phyloP scores from a whole-genome alignment of 306 rosid species.

The Luffa acutangula region DNA sequence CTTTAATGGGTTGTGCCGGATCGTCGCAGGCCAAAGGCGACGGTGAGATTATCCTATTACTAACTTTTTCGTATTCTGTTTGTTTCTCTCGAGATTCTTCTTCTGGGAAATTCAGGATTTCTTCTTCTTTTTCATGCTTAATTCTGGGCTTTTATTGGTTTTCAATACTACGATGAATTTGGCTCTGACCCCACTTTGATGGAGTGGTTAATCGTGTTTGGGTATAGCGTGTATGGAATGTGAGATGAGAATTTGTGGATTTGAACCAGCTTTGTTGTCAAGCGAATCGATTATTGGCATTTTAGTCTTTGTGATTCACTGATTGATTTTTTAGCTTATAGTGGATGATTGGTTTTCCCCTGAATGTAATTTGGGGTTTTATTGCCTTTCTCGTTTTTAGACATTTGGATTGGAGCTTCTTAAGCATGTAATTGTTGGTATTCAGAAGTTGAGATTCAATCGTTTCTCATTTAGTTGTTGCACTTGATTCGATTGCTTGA shows the following conservation, averaged over 20 bases:
- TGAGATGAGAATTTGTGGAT: background rate
- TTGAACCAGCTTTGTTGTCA: background rate
- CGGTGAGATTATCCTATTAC: constrained; percentile 36
- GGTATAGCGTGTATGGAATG: background rate
- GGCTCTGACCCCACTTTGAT: background rate
- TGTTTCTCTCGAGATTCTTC: background rate
- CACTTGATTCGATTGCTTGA: background rate
- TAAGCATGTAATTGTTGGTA: background rate
- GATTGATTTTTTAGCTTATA: background rate
- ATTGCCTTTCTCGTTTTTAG: background rate
- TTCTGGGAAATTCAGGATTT: background rate
- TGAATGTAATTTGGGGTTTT: background rate
- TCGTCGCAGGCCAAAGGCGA: constrained; percentile 73
- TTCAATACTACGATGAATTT: background rate
- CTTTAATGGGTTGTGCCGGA: constrained; percentile 81
- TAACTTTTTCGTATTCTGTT: background rate
- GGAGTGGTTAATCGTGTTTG: background rate
- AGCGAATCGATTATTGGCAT: constrained; percentile 3
- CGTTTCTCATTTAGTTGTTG: background rate
- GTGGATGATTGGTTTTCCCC: background rate
- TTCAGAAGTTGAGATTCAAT: background rate
- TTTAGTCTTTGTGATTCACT: background rate
- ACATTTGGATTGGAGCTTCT: background rate
- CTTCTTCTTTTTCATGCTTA: background rate
- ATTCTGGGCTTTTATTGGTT: background rate